A percentile compares a stretch with the other conserved stretches of the same genome.
Evolutionary conservation across 2,329 filamentous ascomycete genomes (phyloP).

Genomic region (Coleophoma crateriformis): DNA sequence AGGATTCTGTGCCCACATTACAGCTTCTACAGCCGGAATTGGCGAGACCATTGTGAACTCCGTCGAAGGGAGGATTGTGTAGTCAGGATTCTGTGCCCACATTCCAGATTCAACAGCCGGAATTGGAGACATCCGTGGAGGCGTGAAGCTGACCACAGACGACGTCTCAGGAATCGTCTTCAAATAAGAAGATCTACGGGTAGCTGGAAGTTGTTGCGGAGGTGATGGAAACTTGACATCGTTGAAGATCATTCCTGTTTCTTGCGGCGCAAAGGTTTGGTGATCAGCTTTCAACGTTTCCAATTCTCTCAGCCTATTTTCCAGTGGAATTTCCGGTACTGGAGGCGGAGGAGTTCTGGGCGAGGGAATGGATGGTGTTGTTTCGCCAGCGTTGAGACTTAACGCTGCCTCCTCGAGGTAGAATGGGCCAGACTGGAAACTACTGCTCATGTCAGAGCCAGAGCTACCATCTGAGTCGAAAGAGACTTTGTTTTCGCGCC

Average conservation of each 20-base stretch:
- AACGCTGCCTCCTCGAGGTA: slow-evolving; percentile 41
- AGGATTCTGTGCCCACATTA: not conserved
- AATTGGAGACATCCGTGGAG: not conserved
- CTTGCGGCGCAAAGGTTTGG: not conserved
- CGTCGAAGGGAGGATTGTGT: slow-evolving; percentile 32
- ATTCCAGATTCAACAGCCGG: not conserved
- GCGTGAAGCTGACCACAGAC: slow-evolving; percentile 5
- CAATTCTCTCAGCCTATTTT: not conserved
- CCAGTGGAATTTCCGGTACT: not conserved
- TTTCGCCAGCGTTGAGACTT: slow-evolving; percentile 31
- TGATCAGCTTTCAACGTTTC: not conserved
- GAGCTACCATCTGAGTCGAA: slow-evolving; percentile 10
- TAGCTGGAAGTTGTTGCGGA: slow-evolving; percentile 17
- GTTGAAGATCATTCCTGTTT: slow-evolving; percentile 11
- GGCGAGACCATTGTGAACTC: slow-evolving; percentile 44
- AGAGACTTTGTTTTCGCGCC: slow-evolving; percentile 12
- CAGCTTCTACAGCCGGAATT: not conserved
- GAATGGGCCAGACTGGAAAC: slow-evolving; percentile 39
- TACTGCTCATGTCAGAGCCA: slow-evolving; percentile 29
- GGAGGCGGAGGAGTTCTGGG: slow-evolving; percentile 12
- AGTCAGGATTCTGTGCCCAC: slow-evolving; percentile 13
- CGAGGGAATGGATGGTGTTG: not conserved
- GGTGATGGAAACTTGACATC: slow-evolving; percentile 25
- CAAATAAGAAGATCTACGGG: slow-evolving; percentile 20
- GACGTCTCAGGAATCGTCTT: slow-evolving; percentile 37